Percentiles rank a stretch among this genome's conserved stretches.
These are phyloP conservation scores for Kockiozyma suomiensis DNA, from an alignment of 805 yeast species.

Conservation along the genomic window DNA sequence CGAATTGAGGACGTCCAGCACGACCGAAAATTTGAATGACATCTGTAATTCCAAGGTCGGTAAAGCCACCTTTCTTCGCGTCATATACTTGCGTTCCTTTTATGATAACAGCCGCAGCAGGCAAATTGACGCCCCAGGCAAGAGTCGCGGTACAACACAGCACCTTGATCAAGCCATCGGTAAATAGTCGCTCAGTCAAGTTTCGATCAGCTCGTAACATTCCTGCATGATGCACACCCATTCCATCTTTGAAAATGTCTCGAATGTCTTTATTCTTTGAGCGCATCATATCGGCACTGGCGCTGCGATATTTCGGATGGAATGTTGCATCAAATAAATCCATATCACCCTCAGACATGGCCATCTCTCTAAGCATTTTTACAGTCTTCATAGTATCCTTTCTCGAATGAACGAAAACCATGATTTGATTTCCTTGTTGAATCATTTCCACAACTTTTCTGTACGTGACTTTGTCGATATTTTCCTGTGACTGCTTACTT, in stretches of 20 bases:
- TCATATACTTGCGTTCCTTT: conserved; percentile 97
- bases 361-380: conserved; percentile 66
- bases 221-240: conserved; percentile 98
- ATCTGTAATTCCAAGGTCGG: conserved; percentile 92
- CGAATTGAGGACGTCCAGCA: conserved; percentile 98
- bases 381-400: conserved; percentile 90
- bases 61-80: conserved; percentile 90
- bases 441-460: conserved; percentile 72
- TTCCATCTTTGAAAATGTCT: conserved; percentile 78
- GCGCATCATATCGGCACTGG: conserved; percentile 62
- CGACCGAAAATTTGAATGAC: conserved; percentile 98
- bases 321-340: conserved; percentile 50
- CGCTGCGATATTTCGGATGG: conserved; percentile 44
- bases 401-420: conserved; percentile 96
- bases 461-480: conserved; percentile 72
- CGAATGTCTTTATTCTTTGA: conserved; percentile 76
- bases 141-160: conserved; percentile 94
- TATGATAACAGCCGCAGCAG: conserved; percentile 95
- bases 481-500: conserved; percentile 55
- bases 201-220: conserved; percentile 90
- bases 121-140: conserved; percentile 99
- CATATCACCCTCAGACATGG: conserved; percentile 60
- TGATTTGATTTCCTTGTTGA: conserved; percentile 65
- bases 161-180: conserved; percentile 82
- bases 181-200: conserved; percentile 83